Evolutionary conservation across 1,284 basidiomycete genomes (phyloP).

Genomic region (Caloboletus inedulis): DNA sequence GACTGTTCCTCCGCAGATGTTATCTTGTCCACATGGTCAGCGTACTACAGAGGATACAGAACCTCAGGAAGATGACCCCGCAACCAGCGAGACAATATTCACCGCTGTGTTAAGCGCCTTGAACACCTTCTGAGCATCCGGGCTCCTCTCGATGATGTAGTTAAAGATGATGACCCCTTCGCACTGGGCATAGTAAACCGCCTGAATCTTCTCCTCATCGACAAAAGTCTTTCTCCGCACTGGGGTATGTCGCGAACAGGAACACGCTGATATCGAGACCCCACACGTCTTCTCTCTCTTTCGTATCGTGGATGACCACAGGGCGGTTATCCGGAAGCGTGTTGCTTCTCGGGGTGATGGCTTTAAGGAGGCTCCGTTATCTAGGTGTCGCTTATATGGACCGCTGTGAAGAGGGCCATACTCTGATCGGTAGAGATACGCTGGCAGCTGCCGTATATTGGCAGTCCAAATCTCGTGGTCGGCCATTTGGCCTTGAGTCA

Average conservation of each 20-base stretch:
- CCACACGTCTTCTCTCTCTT: neutral
- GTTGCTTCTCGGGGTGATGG: no score
- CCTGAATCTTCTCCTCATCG: slow-evolving; percentile 37
- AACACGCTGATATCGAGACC: slow-evolving; percentile 13
- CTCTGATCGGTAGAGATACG: neutral
- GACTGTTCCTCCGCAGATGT: slow-evolving; percentile 33
- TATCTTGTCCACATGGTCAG: slow-evolving; percentile 44
- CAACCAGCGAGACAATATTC: neutral
- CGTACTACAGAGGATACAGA: neutral
- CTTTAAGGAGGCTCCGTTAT: no score
- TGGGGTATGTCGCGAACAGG: slow-evolving; percentile 15
- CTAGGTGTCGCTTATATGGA: neutral
- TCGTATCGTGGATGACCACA: neutral
- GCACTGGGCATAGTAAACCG: slow-evolving; percentile 35
- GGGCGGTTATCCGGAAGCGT: neutral
- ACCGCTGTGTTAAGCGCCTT: neutral
- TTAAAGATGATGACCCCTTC: slow-evolving; percentile 40
- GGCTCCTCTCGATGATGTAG: neutral
- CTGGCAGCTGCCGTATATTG: no score
- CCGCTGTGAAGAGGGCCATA: neutral
- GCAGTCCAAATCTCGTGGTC: neutral
- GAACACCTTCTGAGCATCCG: neutral
- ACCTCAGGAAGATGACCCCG: neutral
- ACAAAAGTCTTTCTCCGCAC: slow-evolving; percentile 39
- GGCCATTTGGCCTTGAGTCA: neutral